Conservation (phyloP, 2,329 filamentous ascomycete genomes). For the Massarina eburnea region DNA sequence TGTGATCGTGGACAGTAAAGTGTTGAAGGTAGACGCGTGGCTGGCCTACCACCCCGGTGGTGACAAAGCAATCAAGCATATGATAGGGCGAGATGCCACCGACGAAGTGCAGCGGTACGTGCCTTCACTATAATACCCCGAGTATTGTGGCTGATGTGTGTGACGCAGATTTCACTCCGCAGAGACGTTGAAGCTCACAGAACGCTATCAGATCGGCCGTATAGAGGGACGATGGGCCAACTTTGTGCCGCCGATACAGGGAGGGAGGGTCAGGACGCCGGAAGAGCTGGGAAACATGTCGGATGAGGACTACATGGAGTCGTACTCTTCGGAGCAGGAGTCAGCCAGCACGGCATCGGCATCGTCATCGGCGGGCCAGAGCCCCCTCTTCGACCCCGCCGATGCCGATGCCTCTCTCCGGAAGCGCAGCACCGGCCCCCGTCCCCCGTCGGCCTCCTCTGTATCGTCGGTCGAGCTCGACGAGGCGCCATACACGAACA, state of each 20-base stretch:
- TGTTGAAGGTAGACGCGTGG: slow-evolving; percentile 88
- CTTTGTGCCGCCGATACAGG: slow-evolving; percentile 89
- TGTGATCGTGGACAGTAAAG: slow-evolving; percentile 77
- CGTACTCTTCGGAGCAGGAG: slow-evolving; percentile 27
- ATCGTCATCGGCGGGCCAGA: slow-evolving; percentile 54
- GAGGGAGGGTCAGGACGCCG: slow-evolving; percentile 70
- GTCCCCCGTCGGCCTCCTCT: slow-evolving; percentile 61
- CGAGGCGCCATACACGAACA: slow-evolving; percentile 40
- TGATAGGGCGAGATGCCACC: slow-evolving; percentile 91
- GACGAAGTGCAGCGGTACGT: slow-evolving; percentile 89
- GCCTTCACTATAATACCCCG: neutral
- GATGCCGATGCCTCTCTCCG: slow-evolving; percentile 42
- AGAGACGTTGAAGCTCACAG: slow-evolving; percentile 75
- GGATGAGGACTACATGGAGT: slow-evolving; percentile 35
- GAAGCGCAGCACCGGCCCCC: slow-evolving; percentile 37
- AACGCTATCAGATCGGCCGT: slow-evolving; percentile 78
- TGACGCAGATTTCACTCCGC: slow-evolving; percentile 72
- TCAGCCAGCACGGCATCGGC: slow-evolving; percentile 40
- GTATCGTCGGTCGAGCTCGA: slow-evolving; percentile 55
- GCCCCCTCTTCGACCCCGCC: slow-evolving; percentile 60
- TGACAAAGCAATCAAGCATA: slow-evolving; percentile 85
- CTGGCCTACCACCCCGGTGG: slow-evolving; percentile 88
- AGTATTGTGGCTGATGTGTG: slow-evolving; percentile 8
- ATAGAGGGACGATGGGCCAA: slow-evolving; percentile 83
- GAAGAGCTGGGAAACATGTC: slow-evolving; percentile 39